These are phyloP conservation scores for Catenaria anguillulae DNA, from an alignment of 371 early-diverging fungal genomes.

Conservation along the genomic window DNA sequence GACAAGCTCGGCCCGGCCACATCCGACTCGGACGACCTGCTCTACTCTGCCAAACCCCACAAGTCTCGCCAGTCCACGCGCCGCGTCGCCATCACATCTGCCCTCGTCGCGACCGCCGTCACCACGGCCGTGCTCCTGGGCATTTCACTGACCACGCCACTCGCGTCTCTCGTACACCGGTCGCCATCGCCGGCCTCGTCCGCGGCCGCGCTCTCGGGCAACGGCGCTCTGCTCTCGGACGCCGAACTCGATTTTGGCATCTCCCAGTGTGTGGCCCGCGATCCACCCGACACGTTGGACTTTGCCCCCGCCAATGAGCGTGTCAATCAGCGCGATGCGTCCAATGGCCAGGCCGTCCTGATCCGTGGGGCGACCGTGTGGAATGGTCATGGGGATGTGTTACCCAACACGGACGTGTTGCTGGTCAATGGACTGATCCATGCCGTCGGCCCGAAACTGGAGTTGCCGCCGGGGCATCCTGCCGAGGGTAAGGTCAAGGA, in stretches of 20 bases:
- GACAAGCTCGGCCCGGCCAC: too few relatives aligned
- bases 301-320: neutral
- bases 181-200: too few relatives aligned
- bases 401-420: conserved; percentile 33
- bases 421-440: conserved; percentile 40
- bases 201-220: neutral
- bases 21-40: too few relatives aligned
- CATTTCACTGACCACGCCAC: too few relatives aligned
- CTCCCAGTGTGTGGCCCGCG: neutral
- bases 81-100: neutral
- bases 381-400: conserved; percentile 33
- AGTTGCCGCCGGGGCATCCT: neutral
- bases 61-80: neutral
- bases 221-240: neutral
- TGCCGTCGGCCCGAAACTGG: conserved; percentile 21
- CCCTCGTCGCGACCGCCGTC: neutral
- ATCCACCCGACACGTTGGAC: neutral
- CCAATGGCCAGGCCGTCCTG: neutral
- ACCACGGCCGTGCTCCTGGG: neutral
- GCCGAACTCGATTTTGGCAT: neutral
- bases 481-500: conserved; percentile 12
- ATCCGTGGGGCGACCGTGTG: conserved; percentile 31
- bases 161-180: too few relatives aligned
- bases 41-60: too few relatives aligned
- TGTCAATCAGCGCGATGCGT: neutral